phyloP scores from a whole-genome alignment of 805 yeast genomes.

The Debaryomyces tyrocola region DNA sequence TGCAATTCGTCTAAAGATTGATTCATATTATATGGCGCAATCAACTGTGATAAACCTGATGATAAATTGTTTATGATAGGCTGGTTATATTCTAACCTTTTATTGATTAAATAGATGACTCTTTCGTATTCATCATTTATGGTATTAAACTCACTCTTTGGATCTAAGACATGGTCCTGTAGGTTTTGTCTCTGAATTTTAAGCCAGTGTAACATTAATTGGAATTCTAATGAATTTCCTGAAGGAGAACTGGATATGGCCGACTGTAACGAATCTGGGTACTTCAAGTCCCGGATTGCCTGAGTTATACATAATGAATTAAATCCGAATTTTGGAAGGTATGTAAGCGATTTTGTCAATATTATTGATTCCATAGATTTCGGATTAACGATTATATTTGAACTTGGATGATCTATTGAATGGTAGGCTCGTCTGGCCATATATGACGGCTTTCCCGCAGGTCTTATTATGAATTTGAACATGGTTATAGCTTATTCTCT shows the following conservation, averaged over 20 bases:
- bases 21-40: constrained; percentile 61
- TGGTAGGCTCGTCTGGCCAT: constrained; percentile 24
- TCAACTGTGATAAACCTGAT: constrained; percentile 58
- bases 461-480: constrained; percentile 1
- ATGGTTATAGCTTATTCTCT: background rate
- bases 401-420: constrained; percentile 34
- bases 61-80: constrained; percentile 46
- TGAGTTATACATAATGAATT: constrained; percentile 44
- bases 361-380: constrained; percentile 42
- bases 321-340: constrained; percentile 57
- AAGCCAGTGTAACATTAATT: constrained; percentile 53
- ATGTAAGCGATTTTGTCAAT: constrained; percentile 33
- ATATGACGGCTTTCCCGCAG: background rate
- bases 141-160: constrained; percentile 26
- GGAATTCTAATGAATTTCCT: constrained; percentile 54
- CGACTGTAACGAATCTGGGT: constrained; percentile 51
- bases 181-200: constrained; percentile 43
- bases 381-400: constrained; percentile 31
- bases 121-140: constrained; percentile 41
- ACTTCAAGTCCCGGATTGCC: constrained; percentile 48
- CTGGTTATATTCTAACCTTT: constrained; percentile 52
- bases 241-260: constrained; percentile 34
- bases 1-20: constrained; percentile 67
- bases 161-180: constrained; percentile 25
- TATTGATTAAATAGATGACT: constrained; percentile 44